Base-by-base conservation (phyloP, 2,329 filamentous ascomycete genomes). In the Hymenoscyphus fructigenus region DNA sequence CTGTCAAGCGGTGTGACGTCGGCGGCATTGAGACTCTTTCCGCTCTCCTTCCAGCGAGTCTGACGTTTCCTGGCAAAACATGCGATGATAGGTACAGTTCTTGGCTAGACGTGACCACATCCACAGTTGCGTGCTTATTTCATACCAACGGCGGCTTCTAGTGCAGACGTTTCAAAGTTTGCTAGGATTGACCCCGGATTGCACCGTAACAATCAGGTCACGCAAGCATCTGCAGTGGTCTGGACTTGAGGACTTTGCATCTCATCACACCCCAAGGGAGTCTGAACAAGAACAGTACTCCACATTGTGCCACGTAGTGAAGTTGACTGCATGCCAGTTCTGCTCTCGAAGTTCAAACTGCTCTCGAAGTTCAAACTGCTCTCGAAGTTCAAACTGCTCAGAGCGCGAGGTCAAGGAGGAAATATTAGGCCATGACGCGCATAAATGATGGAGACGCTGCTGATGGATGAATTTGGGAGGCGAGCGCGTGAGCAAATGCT, bases 181-280 rank as follows among this genome's bases (percentile, higher is more conserved):
- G 47, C 47, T 23, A 20, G 47, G 47, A 23, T 26, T 26, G 47
- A 53, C 47, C 47, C 47, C 44, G 26, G 44, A 26, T 50, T 50
- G 20, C 44, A 50, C n/a, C 20, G 44, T 10, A 50, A 20, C 41
- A 50, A 50, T 26, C 44, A 50, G n/a, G 44, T 50, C 44, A 50
- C 44, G 44, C 44, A 53, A 53, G 47, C 47, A 53, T 23, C 47
- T 53, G 20, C 47, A 53, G 47, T 53, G 47, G 47, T 53, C 47
- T 53, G 26, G 47, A 53, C 47, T 53, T 53, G 20, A 23, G 23
- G 20, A 53, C 47, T 53, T 53, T 23, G 23, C n/a, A 50, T 50
- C 44, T 50, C n/a, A 26, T 53, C 47, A 53, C 47, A 26, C 47
- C 23, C 47, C 47, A 23, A 14, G 26, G 47, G 47, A 53, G 5